phyloP scores from a whole-genome alignment of 2,329 filamentous ascomycete species.

The Aspergillus intermedius region DNA sequence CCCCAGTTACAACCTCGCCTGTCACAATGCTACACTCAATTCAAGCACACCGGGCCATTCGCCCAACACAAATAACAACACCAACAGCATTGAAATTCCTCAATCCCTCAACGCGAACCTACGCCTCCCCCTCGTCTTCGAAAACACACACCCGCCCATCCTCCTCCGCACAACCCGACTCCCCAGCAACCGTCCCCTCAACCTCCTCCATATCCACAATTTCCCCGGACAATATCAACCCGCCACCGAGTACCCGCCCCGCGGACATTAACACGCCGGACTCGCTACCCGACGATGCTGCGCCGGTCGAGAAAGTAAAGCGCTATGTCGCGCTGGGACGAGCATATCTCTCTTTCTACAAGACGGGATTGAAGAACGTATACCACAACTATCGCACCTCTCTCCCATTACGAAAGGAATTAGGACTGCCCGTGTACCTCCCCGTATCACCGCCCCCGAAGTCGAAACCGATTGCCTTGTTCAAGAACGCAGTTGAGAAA shows the following conservation, averaged over 20 bases:
- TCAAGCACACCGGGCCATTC: slow-evolving; percentile 3
- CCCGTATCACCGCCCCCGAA: slow-evolving; percentile 13
- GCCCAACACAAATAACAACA: neutral
- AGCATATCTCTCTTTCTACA: slow-evolving; percentile 81
- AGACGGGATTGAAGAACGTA: slow-evolving; percentile 69
- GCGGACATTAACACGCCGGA: slow-evolving; percentile 60
- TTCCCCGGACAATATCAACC: slow-evolving; percentile 51
- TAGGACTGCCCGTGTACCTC: slow-evolving; percentile 26
- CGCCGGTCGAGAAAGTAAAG: slow-evolving; percentile 31
- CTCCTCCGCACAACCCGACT: slow-evolving; percentile 12
- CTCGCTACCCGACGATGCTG: slow-evolving; percentile 40
- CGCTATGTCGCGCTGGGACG: slow-evolving; percentile 53
- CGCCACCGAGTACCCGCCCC: slow-evolving; percentile 65
- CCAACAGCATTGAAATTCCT: neutral
- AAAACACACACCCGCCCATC: slow-evolving; percentile 15
- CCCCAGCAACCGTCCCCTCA: slow-evolving; percentile 10
- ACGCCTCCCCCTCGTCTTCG: slow-evolving; percentile 6
- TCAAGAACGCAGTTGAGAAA: slow-evolving; percentile 8
- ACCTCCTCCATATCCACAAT: slow-evolving; percentile 14
- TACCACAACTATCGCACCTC: slow-evolving; percentile 54
- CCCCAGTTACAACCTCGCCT: neutral
- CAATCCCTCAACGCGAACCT: slow-evolving; percentile 2
- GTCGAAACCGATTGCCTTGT: slow-evolving; percentile 3
- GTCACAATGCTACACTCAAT: neutral
- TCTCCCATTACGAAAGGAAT: slow-evolving; percentile 24